Base-by-base conservation (phyloP, 2,329 filamentous ascomycete species). In the Talaromyces pinophilus region DNA sequence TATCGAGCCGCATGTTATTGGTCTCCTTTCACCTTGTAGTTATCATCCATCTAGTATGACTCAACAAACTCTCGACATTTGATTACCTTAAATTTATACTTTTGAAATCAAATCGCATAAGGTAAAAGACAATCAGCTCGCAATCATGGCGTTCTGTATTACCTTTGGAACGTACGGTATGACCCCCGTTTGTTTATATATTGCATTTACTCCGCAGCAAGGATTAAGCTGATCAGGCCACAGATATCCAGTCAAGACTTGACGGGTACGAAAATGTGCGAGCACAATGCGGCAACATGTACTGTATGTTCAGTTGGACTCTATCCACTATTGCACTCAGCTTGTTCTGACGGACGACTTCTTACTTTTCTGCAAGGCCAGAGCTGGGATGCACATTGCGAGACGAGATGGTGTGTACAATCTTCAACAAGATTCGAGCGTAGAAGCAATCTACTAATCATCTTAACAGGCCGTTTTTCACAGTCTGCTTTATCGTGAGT, bases 191-290 rank as follows among this genome's bases (percentile, higher is more conserved):
- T n/a, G 17, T 61, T 54, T 63, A 52, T 22, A 22, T 57, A n/a
- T 28, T 15, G 22, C n/a, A 19, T 55, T 17, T 55, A 11, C 52
- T 57, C n/a, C n/a, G 4, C 33, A 38, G 17, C 54, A 38, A 57
- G 11, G 30, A 15, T 40, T 38, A 15, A 28, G 62, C 52, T 50
- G 28, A 65, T 17, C 25, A 40, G 15, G 42, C 63, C 62, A 57
- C 67, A 82, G 80, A 82, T 67, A 82, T 82, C 69, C 78, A 79
- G 1, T 79, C 76, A 44, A 76, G 74, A 68, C 74, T 82, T 28
- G 73, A 81, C 69, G 80, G 80, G n/a, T 82, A 81, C 63, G 80
- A 82, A 69, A 73, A 80, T 64, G 77, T 81, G 40, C 78, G 79
- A 57, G 80, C 80, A 50, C 80, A 81, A 70, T 82, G 80, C 67